These are phyloP conservation scores for Epichloe hybrida DNA, from an alignment of 2,329 filamentous ascomycete genomes.

Conservation along the genomic window DNA sequence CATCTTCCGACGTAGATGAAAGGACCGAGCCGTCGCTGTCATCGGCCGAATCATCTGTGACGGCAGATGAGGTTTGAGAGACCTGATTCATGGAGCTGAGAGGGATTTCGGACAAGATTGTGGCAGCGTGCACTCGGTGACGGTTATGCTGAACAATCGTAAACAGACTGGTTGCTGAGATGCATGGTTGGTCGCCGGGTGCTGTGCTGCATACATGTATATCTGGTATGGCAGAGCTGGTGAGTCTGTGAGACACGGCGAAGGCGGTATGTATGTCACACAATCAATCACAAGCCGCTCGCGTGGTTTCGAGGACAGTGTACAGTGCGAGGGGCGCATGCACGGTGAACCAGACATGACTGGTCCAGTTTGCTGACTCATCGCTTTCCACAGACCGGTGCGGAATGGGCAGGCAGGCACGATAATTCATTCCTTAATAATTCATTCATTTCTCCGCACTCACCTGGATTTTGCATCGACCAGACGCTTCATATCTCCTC, in stretches of 20 bases:
- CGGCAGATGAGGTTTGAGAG: background rate
- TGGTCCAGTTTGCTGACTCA: too few relatives aligned
- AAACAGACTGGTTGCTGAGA: background rate
- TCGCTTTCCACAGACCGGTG: too few relatives aligned
- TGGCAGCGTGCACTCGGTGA: background rate
- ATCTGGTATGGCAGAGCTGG: background rate
- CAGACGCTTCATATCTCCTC: too few relatives aligned
- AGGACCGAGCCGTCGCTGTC: constrained; percentile 17
- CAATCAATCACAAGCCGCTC: too few relatives aligned
- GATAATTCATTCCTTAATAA: too few relatives aligned
- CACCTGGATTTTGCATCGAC: too few relatives aligned
- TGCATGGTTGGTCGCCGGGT: background rate
- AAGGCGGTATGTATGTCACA: too few relatives aligned
- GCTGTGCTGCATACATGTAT: background rate
- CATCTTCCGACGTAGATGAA: constrained; percentile 20
- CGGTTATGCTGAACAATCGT: background rate
- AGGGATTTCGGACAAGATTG: background rate
- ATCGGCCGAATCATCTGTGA: background rate
- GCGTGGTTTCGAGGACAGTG: background rate
- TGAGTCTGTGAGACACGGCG: too few relatives aligned
- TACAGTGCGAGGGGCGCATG: background rate
- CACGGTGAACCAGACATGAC: background rate
- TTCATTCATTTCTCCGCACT: too few relatives aligned
- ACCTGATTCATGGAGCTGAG: background rate
- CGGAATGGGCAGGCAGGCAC: too few relatives aligned